Evolutionary conservation across 1,284 basidiomycete species (phyloP).

Genomic region (Moesziomyces globuligerus): DNA sequence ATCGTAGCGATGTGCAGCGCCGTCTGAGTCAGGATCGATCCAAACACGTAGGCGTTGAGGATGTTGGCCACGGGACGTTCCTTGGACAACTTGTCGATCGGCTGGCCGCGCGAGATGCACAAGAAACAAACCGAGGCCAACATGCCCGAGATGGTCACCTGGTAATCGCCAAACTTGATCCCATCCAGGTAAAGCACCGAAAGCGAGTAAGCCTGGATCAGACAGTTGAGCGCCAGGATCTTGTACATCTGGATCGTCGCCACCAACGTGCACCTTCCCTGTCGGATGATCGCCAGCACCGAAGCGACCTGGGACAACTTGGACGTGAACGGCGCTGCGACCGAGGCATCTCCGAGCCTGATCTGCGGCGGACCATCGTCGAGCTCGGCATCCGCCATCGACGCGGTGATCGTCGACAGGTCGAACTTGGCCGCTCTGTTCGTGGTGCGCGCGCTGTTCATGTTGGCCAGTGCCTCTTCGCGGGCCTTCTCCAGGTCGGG

Average conservation of each 20-base stretch:
- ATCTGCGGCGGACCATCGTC: slow-evolving; percentile 67
- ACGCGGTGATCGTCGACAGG: slow-evolving; percentile 56
- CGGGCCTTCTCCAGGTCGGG: slow-evolving; percentile 65
- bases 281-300: slow-evolving; percentile 62
- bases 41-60: slow-evolving; percentile 62
- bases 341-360: slow-evolving; percentile 64
- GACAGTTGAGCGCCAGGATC: slow-evolving; percentile 66
- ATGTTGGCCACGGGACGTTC: slow-evolving; percentile 64
- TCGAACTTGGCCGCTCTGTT: slow-evolving; percentile 64
- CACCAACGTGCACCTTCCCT: slow-evolving; percentile 65
- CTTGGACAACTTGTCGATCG: slow-evolving; percentile 59
- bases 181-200: slow-evolving; percentile 64
- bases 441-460: slow-evolving; percentile 46
- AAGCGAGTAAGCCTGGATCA: slow-evolving; percentile 65
- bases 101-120: slow-evolving; percentile 64
- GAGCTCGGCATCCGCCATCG: slow-evolving; percentile 62
- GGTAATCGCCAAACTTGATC: slow-evolving; percentile 66
- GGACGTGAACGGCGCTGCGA: slow-evolving; percentile 66
- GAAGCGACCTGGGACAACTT: slow-evolving; percentile 60
- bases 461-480: slow-evolving; percentile 58
- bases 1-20: slow-evolving; percentile 62
- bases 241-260: slow-evolving; percentile 67
- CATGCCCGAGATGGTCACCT: slow-evolving; percentile 64
- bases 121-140: slow-evolving; percentile 63
- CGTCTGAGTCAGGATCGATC: slow-evolving; percentile 63